Conservation (phyloP, 1,284 basidiomycete species). For the Xerocomus amazonicus region DNA sequence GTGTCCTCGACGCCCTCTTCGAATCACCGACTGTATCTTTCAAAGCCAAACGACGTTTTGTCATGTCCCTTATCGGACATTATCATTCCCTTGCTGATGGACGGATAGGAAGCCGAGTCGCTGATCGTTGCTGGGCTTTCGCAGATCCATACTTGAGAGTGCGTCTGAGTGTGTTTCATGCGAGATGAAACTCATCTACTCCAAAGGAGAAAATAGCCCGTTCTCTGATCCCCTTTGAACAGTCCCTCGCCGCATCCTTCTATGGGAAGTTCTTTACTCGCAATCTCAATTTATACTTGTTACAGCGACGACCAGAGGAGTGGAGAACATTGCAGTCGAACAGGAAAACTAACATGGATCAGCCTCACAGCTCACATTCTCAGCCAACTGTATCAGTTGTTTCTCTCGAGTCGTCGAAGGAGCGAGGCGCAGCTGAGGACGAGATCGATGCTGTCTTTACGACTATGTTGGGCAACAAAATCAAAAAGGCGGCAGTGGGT, state of each 20-base stretch:
- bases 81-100: slow-evolving; percentile 82
- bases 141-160: slow-evolving; percentile 91
- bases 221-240: slow-evolving; percentile 69
- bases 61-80: slow-evolving; percentile 71
- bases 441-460: slow-evolving; percentile 75
- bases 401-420: slow-evolving; percentile 26
- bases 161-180: slow-evolving; percentile 19
- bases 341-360: slow-evolving; percentile 14
- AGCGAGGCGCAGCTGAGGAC: slow-evolving; percentile 39
- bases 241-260: slow-evolving; percentile 66
- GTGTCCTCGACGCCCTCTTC: slow-evolving; percentile 77
- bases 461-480: slow-evolving; percentile 50
- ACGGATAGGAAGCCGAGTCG: slow-evolving; percentile 83
- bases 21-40: slow-evolving; percentile 63
- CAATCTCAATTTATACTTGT: slow-evolving; percentile 74
- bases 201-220: slow-evolving; percentile 84
- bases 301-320: slow-evolving; percentile 74
- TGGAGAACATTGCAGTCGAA: slow-evolving; percentile 66
- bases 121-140: slow-evolving; percentile 81
- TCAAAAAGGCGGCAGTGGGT: slow-evolving; percentile 42
- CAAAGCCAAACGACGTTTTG: slow-evolving; percentile 68
- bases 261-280: slow-evolving; percentile 86
- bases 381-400: neutral
- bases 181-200: slow-evolving; percentile 10
- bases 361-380: slow-evolving; percentile 1